A percentile compares a stretch with the other conserved stretches of the same genome.
These are phyloP conservation scores for Albizia julibrissin DNA, from an alignment of 306 rosid genomes.

Conservation along the genomic window DNA sequence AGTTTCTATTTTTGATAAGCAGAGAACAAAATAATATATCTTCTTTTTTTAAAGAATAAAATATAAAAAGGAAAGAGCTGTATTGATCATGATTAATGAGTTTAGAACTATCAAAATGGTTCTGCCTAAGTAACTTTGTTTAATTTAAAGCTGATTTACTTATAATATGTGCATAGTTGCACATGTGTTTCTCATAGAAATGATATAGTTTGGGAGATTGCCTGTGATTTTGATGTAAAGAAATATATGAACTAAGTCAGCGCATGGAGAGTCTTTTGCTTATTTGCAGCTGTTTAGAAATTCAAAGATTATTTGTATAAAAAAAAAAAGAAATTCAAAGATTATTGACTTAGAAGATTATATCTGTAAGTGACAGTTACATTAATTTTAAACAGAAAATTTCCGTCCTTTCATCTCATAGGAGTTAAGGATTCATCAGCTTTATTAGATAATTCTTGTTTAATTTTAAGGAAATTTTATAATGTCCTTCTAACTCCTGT, in stretches of 20 bases:
- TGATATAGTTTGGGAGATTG: slow-evolving; percentile 3
- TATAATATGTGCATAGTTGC: not conserved
- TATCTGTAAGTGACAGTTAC: not conserved
- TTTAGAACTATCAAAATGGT: slow-evolving; percentile 13
- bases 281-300: not conserved
- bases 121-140: slow-evolving; percentile 10
- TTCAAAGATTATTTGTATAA: not conserved
- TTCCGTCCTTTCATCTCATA: slow-evolving; percentile 8
- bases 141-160: slow-evolving; percentile 12
- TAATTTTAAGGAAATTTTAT: not conserved
- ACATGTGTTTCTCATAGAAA: slow-evolving; percentile 1
- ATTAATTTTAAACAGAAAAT: not conserved
- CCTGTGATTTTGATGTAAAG: not conserved
- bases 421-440: not conserved
- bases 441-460: not conserved
- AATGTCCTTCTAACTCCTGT: not conserved
- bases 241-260: slow-evolving; percentile 3
- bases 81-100: slow-evolving; percentile 6
- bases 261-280: slow-evolving; percentile 13
- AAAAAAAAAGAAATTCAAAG: not conserved
- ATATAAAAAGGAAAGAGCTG: not conserved
- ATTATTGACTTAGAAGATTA: not conserved
- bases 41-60: not conserved
- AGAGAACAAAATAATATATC: not conserved
- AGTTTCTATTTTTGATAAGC: not conserved